Base-by-base conservation (phyloP, 1,139 yeast genomes). In the Kodamaea sp. region DNA sequence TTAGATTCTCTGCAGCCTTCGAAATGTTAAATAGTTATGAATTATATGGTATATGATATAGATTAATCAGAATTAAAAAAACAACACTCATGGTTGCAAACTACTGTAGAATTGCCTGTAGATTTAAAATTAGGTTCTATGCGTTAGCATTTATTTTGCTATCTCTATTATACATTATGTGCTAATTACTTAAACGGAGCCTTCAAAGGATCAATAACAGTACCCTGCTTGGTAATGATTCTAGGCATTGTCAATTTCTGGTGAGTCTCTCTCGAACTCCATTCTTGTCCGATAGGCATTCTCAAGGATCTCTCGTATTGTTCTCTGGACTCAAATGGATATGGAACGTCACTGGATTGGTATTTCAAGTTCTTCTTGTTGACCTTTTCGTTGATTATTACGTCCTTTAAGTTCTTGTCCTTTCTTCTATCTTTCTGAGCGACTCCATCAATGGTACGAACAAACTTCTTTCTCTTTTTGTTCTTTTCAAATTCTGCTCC, bases 211-310 rank as follows among this genome's bases (percentile, higher is more conserved):
- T 89, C 96, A 46, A 92, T 87, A 34, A 90, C 92, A 39, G 78
- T 72, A 53, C 97, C 97, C 49, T 87, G 89, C 61, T 89, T 89
- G 39, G 87, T 82, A 44, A 87, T 72, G 28, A 92, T 81, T 52
- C 87, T 75, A 29, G 98, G 98, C 79, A 86, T 89, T 40, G 94
- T 87, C 49, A 87, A 66, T 56, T 79, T 79, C 66, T 89, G 96
- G 66, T 87, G 95, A 2, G 95, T 80, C 36, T 80, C 85, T 53
- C 89, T 78, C 9, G 95, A 78, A 4, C 94, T 81, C 97, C 97
- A 92, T 65, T 92, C 96, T 61, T 87, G 95, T 21, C 98, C 98
- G 42, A 92, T 70, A n/a, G 98, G 97, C 89, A 89, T 84, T 55
- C 96, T 77, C 51, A 92, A 70, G 3, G 95, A 82, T 55, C 96